phyloP scores from a whole-genome alignment of 1,284 basidiomycete species.

The Rhizoctonia solani region DNA sequence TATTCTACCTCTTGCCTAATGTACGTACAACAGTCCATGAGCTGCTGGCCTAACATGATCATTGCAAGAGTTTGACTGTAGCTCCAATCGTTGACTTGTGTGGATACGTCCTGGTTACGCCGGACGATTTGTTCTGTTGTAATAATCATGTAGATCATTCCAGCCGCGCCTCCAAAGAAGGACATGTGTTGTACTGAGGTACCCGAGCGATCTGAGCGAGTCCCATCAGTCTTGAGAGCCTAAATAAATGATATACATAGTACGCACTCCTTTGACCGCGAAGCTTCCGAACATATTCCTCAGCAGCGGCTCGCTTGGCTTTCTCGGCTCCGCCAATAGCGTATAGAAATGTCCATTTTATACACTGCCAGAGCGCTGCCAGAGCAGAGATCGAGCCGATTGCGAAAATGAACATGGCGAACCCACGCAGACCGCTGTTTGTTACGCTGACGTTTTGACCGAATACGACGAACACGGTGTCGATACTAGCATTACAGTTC shows the following conservation, averaged over 20 bases:
- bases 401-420: conserved; percentile 11
- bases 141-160: conserved; percentile 23
- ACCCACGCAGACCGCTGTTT: not conserved
- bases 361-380: not conserved
- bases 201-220: not conserved
- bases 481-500: conserved; percentile 6
- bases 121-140: conserved; percentile 15
- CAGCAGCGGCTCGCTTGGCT: not conserved
- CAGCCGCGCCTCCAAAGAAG: conserved; percentile 8
- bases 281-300: not conserved
- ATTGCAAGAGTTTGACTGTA: conserved; percentile 22
- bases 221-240: not conserved
- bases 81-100: conserved; percentile 2
- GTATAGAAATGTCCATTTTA: not conserved
- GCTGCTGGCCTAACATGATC: conserved; percentile 16
- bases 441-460: not conserved
- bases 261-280: not conserved
- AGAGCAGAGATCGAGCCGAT: not conserved
- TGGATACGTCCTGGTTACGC: not conserved
- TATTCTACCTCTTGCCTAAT: not conserved
- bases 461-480: conserved; percentile 2
- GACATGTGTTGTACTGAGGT: not conserved
- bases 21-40: conserved; percentile 2
- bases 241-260: not conserved
- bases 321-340: not conserved